Evolutionary conservation across 1,284 basidiomycete genomes (phyloP), one percentile per base, ranked within the genome.

Genomic region (Cryptococcus amylolentus): DNA sequence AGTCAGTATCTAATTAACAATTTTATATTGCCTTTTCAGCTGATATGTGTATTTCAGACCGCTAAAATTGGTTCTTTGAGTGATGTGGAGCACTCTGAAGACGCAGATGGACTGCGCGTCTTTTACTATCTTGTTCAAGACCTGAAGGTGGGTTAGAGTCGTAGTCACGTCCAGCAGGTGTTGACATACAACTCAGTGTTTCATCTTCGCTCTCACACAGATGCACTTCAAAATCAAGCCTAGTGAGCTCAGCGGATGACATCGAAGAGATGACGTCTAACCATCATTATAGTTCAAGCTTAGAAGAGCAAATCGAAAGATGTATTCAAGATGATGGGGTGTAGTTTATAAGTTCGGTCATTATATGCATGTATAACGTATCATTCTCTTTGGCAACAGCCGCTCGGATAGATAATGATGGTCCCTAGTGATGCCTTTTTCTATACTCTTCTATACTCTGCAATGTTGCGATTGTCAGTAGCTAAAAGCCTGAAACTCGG

Each of bases 191-290:
- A 35, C 16, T 37, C 70, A 97, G 94, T 97, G 93, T 78, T 84
- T 97, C 62, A 94, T 98, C 66, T 97, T 98, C 79, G 96, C 94
- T 18, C 84, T 98, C 63, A 98, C 98, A 75, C 91, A 91, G 13
- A 84, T 98, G 44, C 93, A 98, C 81, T 98, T 98, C 87, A 98
- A 98, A 81, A 98, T 98, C 83, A 98, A 98, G 83, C 95, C 95
- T 18, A 96, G 77, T 79, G 60, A 69, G 77, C 27, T 13, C 20
- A 12, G 38, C 27, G 10, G 44, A 10, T 28, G 26, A 47, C 9
- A 18, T 20, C 14, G 14, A 20, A 49, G 10, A 35, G 10, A 23
- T 4, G 12, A 9, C 13, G 41, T 45, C 57, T 59, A 39, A 59
- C 50, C 4, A 28, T 18, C 12, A 37, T 41, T 27, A 5, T 20